Evolutionary conservation across 495 filamentous ascomycete species (phyloP).

Genomic region (Penicillium cinerascens): DNA sequence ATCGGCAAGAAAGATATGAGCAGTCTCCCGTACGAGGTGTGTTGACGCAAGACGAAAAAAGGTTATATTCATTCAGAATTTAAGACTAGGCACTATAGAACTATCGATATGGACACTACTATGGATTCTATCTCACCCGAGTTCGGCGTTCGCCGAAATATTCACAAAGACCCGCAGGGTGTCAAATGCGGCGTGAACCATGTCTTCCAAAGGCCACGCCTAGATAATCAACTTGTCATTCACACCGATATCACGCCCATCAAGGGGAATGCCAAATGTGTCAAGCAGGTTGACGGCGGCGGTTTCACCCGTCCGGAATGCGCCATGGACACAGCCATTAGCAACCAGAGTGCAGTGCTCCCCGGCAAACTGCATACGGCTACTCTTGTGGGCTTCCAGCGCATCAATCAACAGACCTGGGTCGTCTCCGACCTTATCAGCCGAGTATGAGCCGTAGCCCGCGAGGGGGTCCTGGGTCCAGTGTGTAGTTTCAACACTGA

Average conservation of each 20-base stretch:
- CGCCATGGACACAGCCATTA: slow-evolving; percentile 25
- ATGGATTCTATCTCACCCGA: too few species aligned
- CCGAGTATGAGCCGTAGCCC: slow-evolving; percentile 23
- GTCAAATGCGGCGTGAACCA: too few species aligned
- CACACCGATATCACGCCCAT: slow-evolving; percentile 3
- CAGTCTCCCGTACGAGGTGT: too few species aligned
- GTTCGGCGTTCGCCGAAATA: too few species aligned
- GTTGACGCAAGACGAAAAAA: too few species aligned
- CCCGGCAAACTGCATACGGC: slow-evolving; percentile 23
- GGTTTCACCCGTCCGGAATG: slow-evolving; percentile 22
- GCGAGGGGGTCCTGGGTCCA: slow-evolving; percentile 27
- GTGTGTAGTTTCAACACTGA: slow-evolving; percentile 25
- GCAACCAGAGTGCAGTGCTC: slow-evolving; percentile 21
- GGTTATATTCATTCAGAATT: too few species aligned
- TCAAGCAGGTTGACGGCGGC: slow-evolving; percentile 19
- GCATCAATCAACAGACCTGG: slow-evolving; percentile 16
- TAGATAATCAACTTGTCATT: not conserved
- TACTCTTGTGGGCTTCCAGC: slow-evolving; percentile 16
- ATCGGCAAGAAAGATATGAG: too few species aligned
- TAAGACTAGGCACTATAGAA: too few species aligned
- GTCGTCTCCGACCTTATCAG: slow-evolving; percentile 24
- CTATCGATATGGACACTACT: too few species aligned
- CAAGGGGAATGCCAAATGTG: slow-evolving; percentile 15
- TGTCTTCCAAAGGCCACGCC: too few species aligned
- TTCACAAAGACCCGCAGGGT: too few species aligned